A percentile compares a stretch with the other conserved stretches of the same genome.
phyloP scores from a whole-genome alignment of 2,329 filamentous ascomycete genomes.

The Arachnomyces sp. region DNA sequence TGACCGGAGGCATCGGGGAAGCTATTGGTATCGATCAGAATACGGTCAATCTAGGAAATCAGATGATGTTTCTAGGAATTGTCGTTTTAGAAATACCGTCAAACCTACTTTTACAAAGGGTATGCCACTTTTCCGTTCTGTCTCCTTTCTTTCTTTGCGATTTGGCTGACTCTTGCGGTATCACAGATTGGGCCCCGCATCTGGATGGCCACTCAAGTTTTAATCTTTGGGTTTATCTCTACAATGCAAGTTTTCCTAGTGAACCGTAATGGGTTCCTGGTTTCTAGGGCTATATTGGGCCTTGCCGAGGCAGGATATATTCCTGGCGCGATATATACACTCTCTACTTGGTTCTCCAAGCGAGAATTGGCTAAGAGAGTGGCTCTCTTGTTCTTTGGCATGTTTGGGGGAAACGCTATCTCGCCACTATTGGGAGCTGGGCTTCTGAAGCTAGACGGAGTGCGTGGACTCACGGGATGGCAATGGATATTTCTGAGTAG shows the following conservation, averaged over 20 bases:
- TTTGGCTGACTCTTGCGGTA: conserved; percentile 3
- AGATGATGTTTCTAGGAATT: conserved; percentile 46
- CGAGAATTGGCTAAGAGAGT: conserved; percentile 40
- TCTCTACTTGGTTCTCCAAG: conserved; percentile 45
- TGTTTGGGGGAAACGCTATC: conserved; percentile 45
- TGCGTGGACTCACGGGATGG: conserved; percentile 39
- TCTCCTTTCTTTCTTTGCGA: too few species aligned
- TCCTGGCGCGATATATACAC: conserved; percentile 43
- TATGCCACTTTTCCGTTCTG: conserved; percentile 6
- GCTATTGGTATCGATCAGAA: conserved; percentile 38
- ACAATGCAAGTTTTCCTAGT: conserved; percentile 38
- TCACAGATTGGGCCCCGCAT: conserved; percentile 36
- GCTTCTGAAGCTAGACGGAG: conserved; percentile 39
- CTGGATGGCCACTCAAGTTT: conserved; percentile 44
- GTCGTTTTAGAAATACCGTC: conserved; percentile 45
- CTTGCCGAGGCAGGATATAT: conserved; percentile 46
- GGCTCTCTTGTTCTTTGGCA: conserved; percentile 46
- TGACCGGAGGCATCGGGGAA: conserved; percentile 41
- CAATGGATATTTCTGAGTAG: conserved; percentile 45
- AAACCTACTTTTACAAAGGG: conserved; percentile 33
- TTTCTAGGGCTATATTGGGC: conserved; percentile 38
- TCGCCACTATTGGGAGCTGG: conserved; percentile 43
- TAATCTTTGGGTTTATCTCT: conserved; percentile 42
- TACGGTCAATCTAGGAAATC: conserved; percentile 46
- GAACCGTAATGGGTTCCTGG: conserved; percentile 38